Evolutionary conservation across 371 early-diverging fungal genomes (phyloP), one percentile per base, ranked within the genome.

Genomic region (Lichtheimia ramosa): DNA sequence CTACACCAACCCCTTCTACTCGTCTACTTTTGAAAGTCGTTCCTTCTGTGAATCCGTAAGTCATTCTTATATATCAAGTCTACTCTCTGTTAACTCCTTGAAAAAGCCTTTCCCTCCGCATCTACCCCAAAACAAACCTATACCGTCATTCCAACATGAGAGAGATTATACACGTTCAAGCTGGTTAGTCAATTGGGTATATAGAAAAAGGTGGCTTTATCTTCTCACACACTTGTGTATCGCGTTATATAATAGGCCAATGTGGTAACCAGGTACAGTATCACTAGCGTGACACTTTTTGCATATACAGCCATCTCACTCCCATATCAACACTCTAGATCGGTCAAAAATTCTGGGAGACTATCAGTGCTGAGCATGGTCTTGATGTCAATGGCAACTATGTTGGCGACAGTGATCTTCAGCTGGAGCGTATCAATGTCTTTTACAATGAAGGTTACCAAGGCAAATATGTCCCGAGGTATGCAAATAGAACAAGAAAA

Each of bases 161-260:
- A 83, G 99, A 99, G 88, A 97, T 99, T 71, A 93, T 99, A 69
- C 53, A 53, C 97, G 81, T 99, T 66, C 98, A 99, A 83, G 94
- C 96, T 69, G 99, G 67, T 67, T 56, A 58, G 58, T 42, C 18
- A 43, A 43, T 13, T 46, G 3, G 14, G n/a, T n/a, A n/a, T n/a
- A n/a, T n/a, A n/a, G n/a, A n/a, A n/a, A n/a, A 27, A 10, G 8
- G 43, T n/a, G 27, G 28, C 23, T 15, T 23, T 20, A 34, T n/a
- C 20, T 53, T 53, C 21, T 53, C 53, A 20, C 13, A 4, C n/a
- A 18, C 46, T n/a, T 52, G 8, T 53, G 34, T 43, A 28, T 27
- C n/a, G 6, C 48, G 18, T 15, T 65, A 20, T 43, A 27, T 25
- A n/a, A 2, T 65, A 67, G 67, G 99, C 64, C 98, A 98, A 78